Base-by-base conservation (phyloP, 1,284 basidiomycete genomes). In the Schizophyllum amplum region DNA sequence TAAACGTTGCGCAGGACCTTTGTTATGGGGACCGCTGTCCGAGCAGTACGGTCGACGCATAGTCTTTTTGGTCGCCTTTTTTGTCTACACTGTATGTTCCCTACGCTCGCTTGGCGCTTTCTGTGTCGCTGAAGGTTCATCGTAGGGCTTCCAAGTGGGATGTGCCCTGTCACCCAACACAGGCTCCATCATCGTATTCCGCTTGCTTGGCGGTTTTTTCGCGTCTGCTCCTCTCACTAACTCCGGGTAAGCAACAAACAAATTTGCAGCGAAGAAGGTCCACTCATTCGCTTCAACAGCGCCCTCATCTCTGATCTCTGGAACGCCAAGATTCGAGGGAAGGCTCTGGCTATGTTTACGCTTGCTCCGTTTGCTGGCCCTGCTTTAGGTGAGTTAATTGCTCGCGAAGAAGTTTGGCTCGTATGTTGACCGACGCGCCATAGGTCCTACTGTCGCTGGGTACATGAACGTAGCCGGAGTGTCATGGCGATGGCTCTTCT, bases 351-450 rank as follows among this genome's bases (percentile, higher is more conserved):
- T 15, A 66, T 87, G 53, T 90, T 90, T 65, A 78, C 82, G 1
- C 67, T 89, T 6, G 86, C 88, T 4, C 91, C 91, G 0, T 92
- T 93, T 64, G 86, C 87, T 5, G 88, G 87, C 20, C 48, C 48
- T 4, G 48, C 48, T 2, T 20, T 50, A 13, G 33, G 33, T 42
- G 33, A 9, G 33, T 42, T 42, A 3, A 42, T 9, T 9, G 3
- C 3, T 42, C 33, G 3, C 33, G 17, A 9, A 17, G 33, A 3
- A 42, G 33, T n/a, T n/a, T n/a, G n/a, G n/a, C n/a, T n/a, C 33
- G 27, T 13, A 33, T 9, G 11, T 9, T 3, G 7, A 9, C 33
- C 17, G 2, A 42, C 7, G 7, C 23, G 68, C 69, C n/a, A 68
- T 69, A n/a, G 87, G 85, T 0, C 89, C 90, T 0, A 80, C 83